Evolutionary conservation across 106 monocot genomes (phyloP), one percentile per base, ranked within the genome.

Genomic region (Narthecium ossifragum): DNA sequence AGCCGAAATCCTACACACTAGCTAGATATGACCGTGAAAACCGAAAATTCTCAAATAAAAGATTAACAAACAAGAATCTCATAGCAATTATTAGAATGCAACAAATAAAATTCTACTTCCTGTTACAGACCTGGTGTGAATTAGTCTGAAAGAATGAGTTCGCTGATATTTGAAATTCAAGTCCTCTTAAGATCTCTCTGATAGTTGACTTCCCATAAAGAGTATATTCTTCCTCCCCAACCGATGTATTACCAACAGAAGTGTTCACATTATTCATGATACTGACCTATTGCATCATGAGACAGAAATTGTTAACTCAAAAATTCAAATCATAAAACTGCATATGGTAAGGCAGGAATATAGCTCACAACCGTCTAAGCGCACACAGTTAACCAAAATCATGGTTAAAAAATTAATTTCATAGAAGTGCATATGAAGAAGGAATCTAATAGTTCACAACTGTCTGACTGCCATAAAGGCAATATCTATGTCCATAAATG

Each of bases 131-230:
- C 83, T 96, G 96, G 70, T 86, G 68, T 46, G 90, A 59, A 57
- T 96, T 96, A 23, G 96, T 96, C 53, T 96, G 96, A 71, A 96
- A 96, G 68, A 96, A 96, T 66, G 96, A 96, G 53, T 96, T 96
- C 25, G 96, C 84, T 38, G 96, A 96, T 60, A 96, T 84, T 37
- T 87, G 86, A 62, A 96, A 96, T 17, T 75, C 76, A 53, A 96
- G 83, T 57, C 86, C 96, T 81, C 90, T 80, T 59, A 96, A 64
- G 20, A 60, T 72, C 61, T 96, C 94, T 36, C 78, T 90, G 34
- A 96, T 96, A 43, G 70, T 84, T 63, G 86, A 64, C 57, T 90
- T 96, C 17, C 96, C 96, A 63, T 81, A 81, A 3, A 96, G 62
- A 43, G 73, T 78, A 62, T 90, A 78, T 75, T 96, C 96, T 71